These are phyloP conservation scores for Smittium culicis DNA, from an alignment of 371 early-diverging fungal genomes.

Conservation along the genomic window DNA sequence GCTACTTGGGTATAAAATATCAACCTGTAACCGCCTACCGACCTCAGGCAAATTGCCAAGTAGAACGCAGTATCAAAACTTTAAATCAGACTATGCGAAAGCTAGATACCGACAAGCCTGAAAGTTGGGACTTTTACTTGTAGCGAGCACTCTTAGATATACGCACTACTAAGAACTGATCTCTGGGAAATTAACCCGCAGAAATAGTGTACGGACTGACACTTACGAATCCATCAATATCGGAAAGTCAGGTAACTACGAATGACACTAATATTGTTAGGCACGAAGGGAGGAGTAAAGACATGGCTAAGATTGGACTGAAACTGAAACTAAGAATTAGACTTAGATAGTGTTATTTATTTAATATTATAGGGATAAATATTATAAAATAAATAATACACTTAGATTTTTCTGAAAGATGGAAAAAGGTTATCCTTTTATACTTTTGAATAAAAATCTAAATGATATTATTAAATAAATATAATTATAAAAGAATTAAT, in stretches of 20 bases:
- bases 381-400: no score
- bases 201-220: not conserved
- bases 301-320: no score
- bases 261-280: no score
- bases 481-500: no score
- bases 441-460: no score
- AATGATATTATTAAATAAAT: no score
- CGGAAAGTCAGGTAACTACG: not conserved
- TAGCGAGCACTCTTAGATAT: constrained; percentile 3
- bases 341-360: no score
- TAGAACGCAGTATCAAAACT: constrained; percentile 8
- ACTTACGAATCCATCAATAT: not conserved
- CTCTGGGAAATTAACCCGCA: not conserved
- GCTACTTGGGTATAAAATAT: constrained; percentile 5
- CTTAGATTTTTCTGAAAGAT: no score
- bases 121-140: constrained; percentile 8
- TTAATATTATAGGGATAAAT: no score
- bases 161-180: not conserved
- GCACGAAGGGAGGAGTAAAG: no score
- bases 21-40: constrained; percentile 8
- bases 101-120: not conserved
- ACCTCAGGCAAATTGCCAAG: constrained; percentile 12
- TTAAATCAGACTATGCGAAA: not conserved
- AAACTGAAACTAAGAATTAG: no score
- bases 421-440: no score